These are phyloP conservation scores for Iberis amara DNA, from an alignment of 441 rosid genomes.

Conservation along the genomic window DNA sequence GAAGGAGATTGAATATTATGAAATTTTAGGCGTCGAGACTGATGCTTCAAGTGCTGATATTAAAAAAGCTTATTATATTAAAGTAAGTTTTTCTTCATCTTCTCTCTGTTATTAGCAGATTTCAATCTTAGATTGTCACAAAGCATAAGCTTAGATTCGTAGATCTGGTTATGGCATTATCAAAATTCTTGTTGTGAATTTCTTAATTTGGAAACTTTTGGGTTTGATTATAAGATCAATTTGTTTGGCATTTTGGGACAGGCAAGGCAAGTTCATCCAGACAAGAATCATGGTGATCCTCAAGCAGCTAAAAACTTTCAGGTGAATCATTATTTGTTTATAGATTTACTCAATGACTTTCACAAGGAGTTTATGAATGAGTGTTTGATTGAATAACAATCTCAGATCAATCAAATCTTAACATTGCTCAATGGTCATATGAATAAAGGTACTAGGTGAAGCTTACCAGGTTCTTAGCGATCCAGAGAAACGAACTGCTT, in stretches of 20 bases:
- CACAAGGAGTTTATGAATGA: background rate
- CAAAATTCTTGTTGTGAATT: too few relatives aligned
- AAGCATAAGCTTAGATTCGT: background rate
- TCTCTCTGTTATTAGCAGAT: background rate
- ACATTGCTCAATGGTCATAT: background rate
- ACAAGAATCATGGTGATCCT: conserved; percentile 85
- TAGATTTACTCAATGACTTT: too few relatives aligned
- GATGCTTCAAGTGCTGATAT: conserved; percentile 76
- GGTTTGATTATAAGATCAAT: conserved; percentile 1
- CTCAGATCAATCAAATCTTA: background rate
- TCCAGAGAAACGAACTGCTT: conserved; percentile 79
- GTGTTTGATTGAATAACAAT: background rate
- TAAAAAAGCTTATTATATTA: conserved; percentile 84
- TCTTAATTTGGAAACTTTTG: too few relatives aligned
- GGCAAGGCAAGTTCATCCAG: conserved; percentile 92
- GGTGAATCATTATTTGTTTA: conserved; percentile 50
- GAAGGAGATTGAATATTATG: conserved; percentile 74
- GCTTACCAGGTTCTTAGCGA: conserved; percentile 92
- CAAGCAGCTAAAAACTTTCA: conserved; percentile 85
- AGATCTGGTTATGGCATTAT: conserved; percentile 2
- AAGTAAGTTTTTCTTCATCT: conserved; percentile 38
- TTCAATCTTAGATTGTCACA: background rate
- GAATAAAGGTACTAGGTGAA: conserved; percentile 71
- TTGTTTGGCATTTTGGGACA: conserved; percentile 23
- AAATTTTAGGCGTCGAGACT: conserved; percentile 59